Percentiles rank a stretch among this genome's conserved stretches.
phyloP scores from a whole-genome alignment of 148 eudicot genomes.

The Cornus florida region DNA sequence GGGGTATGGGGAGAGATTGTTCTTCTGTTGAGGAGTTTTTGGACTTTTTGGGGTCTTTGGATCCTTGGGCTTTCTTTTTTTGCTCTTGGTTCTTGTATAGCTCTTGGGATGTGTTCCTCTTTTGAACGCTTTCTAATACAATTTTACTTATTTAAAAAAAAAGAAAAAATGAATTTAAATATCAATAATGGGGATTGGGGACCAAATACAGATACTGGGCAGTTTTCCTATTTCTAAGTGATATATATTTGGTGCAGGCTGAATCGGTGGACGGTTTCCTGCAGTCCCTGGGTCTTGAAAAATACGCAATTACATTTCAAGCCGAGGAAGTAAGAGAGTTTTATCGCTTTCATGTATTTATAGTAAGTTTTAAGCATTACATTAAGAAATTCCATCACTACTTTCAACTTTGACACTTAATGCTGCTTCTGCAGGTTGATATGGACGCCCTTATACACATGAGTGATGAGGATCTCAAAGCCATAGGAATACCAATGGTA shows the following conservation, averaged over 20 bases:
- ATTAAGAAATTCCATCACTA: not conserved
- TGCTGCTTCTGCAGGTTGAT: conserved; percentile 47
- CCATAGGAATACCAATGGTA: conserved; percentile 70
- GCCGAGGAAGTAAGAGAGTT: conserved; percentile 53
- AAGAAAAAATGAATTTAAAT: too few relatives aligned
- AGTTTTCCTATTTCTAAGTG: not conserved
- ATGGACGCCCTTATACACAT: conserved; percentile 64
- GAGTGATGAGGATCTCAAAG: conserved; percentile 61
- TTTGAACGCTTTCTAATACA: too few relatives aligned
- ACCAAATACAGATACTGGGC: not conserved
- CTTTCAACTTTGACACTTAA: not conserved
- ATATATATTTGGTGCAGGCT: conserved; percentile 30
- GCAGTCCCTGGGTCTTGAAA: conserved; percentile 61
- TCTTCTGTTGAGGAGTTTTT: too few relatives aligned
- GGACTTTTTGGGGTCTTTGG: too few relatives aligned
- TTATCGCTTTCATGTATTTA: not conserved
- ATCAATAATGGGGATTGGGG: too few relatives aligned
- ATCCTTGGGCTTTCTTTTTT: too few relatives aligned
- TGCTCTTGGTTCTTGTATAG: too few relatives aligned
- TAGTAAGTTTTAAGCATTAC: not conserved
- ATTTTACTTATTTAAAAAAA: too few relatives aligned
- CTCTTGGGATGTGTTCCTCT: too few relatives aligned
- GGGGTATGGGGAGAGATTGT: too few relatives aligned
- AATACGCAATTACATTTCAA: conserved; percentile 55
- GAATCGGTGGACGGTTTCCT: conserved; percentile 62